Percentiles rank a stretch among this genome's conserved stretches.
These are phyloP conservation scores for Pseudoscleropodium purum DNA, from an alignment of 225 moss, liverwort and hornwort genomes.

Conservation along the genomic window DNA sequence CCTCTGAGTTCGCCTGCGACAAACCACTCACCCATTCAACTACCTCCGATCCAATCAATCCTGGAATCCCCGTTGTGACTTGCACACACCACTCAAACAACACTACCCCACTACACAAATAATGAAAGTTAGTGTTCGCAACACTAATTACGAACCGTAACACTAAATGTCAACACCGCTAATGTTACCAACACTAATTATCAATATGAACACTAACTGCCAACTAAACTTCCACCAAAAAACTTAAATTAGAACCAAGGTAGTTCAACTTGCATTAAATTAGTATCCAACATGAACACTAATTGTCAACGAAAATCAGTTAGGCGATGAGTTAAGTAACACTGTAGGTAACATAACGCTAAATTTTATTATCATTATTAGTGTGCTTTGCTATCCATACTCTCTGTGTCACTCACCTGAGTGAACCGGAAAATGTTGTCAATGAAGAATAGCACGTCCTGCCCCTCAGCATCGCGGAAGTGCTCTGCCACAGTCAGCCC, in stretches of 20 bases:
- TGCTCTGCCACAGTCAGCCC: slow-evolving; percentile 95
- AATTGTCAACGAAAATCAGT: neutral
- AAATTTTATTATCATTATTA: neutral
- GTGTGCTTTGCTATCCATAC: neutral
- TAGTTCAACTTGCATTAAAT: neutral
- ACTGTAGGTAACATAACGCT: neutral
- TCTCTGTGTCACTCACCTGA: slow-evolving; percentile 33
- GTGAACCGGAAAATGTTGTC: slow-evolving; percentile 99
- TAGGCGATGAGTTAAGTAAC: neutral
- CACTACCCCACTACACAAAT: neutral
- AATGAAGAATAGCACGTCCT: slow-evolving; percentile 91
- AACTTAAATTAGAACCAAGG: neutral
- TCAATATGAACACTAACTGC: neutral
- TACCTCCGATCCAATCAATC: neutral
- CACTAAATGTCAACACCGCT: neutral
- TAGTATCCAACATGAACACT: neutral
- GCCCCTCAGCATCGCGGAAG: slow-evolving; percentile 92
- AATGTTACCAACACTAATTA: neutral
- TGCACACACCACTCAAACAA: neutral
- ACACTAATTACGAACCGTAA: neutral
- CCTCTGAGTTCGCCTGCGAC: slow-evolving; percentile 80
- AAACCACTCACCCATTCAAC: neutral
- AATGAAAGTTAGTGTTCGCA: neutral
- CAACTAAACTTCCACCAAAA: neutral
- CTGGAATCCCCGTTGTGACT: neutral